These are phyloP conservation scores for Tulasnella sp. DNA, from an alignment of 768 basidiomycete species.

Conservation along the genomic window DNA sequence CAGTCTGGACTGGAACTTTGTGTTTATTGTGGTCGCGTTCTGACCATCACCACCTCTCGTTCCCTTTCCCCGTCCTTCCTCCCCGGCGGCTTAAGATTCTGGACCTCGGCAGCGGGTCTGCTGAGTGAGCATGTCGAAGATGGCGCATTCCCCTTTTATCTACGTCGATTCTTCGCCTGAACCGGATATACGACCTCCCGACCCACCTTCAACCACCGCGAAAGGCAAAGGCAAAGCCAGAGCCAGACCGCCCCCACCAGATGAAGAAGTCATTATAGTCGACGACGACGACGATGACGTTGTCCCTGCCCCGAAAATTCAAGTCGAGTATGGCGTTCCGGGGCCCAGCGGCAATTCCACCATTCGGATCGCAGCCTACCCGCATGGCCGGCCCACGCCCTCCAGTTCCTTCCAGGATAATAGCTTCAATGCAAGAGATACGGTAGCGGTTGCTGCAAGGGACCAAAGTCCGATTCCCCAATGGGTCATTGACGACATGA, in stretches of 20 bases:
- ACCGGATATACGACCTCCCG: not conserved
- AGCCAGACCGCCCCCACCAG: not conserved
- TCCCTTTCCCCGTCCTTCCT: not conserved
- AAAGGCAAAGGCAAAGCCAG: not conserved
- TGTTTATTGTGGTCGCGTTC: not conserved
- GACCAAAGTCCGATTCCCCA: not conserved
- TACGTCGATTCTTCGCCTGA: not conserved
- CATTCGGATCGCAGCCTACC: not conserved
- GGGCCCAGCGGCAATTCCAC: not conserved
- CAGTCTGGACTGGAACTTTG: not conserved
- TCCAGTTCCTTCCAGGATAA: not conserved
- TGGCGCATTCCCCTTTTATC: not conserved
- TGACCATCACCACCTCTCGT: not conserved
- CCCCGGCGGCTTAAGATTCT: not conserved
- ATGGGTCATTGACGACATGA: not conserved
- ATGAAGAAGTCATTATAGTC: not conserved
- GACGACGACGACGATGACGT: not conserved
- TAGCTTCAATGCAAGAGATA: not conserved
- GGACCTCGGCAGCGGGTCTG: not conserved
- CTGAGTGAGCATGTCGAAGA: not conserved
- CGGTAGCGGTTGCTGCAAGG: not conserved
- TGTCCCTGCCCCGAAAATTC: not conserved
- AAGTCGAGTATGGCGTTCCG: not conserved
- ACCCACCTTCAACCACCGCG: not conserved
- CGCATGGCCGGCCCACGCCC: not conserved